A percentile compares a stretch with the other conserved stretches of the same genome.
These are phyloP conservation scores for Pseudovirgaria hyperparasitica DNA, from an alignment of 2,329 filamentous ascomycete species.

Conservation along the genomic window DNA sequence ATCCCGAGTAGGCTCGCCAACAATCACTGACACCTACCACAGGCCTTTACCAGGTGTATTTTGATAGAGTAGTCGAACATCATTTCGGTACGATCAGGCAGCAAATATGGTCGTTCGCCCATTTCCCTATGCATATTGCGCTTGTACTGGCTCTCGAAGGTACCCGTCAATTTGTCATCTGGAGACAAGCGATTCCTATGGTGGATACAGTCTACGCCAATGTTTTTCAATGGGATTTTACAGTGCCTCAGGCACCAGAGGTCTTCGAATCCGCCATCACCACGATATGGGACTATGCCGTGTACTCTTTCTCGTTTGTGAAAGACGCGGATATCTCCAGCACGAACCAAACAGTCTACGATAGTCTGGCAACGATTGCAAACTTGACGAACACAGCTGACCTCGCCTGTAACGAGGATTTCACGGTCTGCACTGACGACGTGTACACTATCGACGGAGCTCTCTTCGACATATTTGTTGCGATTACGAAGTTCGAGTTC, in stretches of 20 bases:
- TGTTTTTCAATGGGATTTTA: background rate
- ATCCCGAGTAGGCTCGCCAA: conserved; percentile 15
- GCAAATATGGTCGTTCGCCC: conserved; percentile 18
- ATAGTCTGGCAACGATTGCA: conserved; percentile 6
- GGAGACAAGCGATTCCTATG: conserved; percentile 16
- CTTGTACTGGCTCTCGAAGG: conserved; percentile 18
- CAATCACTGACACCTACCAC: too few species aligned
- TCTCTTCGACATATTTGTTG: conserved; percentile 7
- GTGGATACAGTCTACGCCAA: conserved; percentile 7
- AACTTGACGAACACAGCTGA: conserved; percentile 7
- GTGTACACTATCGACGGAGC: conserved; percentile 2
- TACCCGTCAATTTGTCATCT: conserved; percentile 20
- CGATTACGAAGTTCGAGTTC: conserved; percentile 12
- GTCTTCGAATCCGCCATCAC: conserved; percentile 6
- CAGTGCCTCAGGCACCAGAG: conserved; percentile 4
- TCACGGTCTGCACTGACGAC: conserved; percentile 6
- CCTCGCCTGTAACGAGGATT: conserved; percentile 5
- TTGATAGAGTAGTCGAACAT: conserved; percentile 17
- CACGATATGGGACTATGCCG: conserved; percentile 10
- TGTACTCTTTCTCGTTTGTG: conserved; percentile 11
- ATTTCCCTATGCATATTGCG: conserved; percentile 19
- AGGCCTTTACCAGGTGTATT: conserved; percentile 22
- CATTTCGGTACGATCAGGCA: conserved; percentile 21
- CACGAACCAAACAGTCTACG: conserved; percentile 7
- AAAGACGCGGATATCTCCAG: conserved; percentile 13